Evolutionary conservation across 306 rosid genomes (phyloP).

Genomic region (Senna tora): DNA sequence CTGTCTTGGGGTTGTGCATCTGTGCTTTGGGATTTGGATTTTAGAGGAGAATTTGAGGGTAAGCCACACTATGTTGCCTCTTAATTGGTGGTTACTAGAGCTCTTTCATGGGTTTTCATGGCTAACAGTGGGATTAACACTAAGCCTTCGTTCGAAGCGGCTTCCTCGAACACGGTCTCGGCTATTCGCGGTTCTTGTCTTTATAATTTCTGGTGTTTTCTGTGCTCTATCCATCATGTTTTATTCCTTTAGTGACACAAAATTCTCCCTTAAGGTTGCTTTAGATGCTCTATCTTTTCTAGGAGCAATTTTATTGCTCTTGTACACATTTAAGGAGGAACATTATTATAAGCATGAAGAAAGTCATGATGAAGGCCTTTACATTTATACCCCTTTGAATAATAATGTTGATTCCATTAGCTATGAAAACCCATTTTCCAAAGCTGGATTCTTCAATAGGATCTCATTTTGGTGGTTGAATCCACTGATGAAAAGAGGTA

Average conservation of each 20-base stretch:
- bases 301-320: too few relatives aligned
- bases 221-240: conserved; percentile 51
- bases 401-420: not conserved
- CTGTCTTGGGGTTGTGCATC: conserved; percentile 51
- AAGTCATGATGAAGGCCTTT: not conserved
- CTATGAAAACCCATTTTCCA: too few relatives aligned
- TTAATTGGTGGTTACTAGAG: conserved; percentile 50
- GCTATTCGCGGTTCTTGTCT: conserved; percentile 44
- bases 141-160: conserved; percentile 47
- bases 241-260: conserved; percentile 35
- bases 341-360: not conserved
- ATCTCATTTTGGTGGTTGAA: too few relatives aligned
- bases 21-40: conserved; percentile 25
- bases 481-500: too few relatives aligned
- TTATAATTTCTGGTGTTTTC: conserved; percentile 43
- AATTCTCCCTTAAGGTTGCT: conserved; percentile 32
- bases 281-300: too few relatives aligned
- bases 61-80: conserved; percentile 33
- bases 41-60: too few relatives aligned
- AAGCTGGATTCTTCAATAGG: too few relatives aligned
- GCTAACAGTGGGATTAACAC: conserved; percentile 48
- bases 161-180: conserved; percentile 42
- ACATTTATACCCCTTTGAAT: not conserved
- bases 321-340: too few relatives aligned
- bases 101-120: conserved; percentile 59